Evolutionary conservation across 306 rosid genomes (phyloP), one percentile per base, ranked within the genome.

Genomic region (Sindora glabra): DNA sequence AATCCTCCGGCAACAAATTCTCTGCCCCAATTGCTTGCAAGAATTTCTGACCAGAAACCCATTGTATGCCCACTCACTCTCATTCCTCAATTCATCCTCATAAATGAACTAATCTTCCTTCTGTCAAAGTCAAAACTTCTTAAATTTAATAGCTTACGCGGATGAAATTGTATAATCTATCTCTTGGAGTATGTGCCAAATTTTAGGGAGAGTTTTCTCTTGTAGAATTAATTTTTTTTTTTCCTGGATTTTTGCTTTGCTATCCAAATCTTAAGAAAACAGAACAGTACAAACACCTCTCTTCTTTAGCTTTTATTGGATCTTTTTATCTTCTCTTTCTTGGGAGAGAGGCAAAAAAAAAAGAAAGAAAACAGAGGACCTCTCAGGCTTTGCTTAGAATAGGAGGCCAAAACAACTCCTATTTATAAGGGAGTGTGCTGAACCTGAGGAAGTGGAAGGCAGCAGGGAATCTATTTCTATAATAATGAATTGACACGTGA

Each of bases 1-100:
- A 77, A 70, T 0, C 98, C 96, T 14, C 96, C 96, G 0, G 96
- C 98, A 15, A 91, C 90, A 77, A 91, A 91, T 33, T 91, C 98
- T 74, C 56, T 85, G 0, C 96, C 95, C 78, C 92, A 83, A 71
- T 78, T 83, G 58, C 30, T 75, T 27, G 95, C 98, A 37, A 88
- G 79, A 77, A 83, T 83, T 24, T 81, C 89, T 59, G 85, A 92
- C 97, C 82, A 86, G 51, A 86, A 86, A 79, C 86, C 95, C 95
- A 83, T 85, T 41, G 11, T 72, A 24, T 52, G 8, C n/a, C n/a
- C n/a, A n/a, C 65, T 56, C 38, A 0, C 68, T 65, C 34, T 66
- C 77, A 74, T 70, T 75, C 74, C 79, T 41, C 71, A 47, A 42
- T 21, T 8, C 17, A 15, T 53, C 56, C 50, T 4, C 1, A 30